Evolutionary conservation across 108 stramenopile species (phyloP).

Genomic region (Pinguiococcus pyrenoidosus): DNA sequence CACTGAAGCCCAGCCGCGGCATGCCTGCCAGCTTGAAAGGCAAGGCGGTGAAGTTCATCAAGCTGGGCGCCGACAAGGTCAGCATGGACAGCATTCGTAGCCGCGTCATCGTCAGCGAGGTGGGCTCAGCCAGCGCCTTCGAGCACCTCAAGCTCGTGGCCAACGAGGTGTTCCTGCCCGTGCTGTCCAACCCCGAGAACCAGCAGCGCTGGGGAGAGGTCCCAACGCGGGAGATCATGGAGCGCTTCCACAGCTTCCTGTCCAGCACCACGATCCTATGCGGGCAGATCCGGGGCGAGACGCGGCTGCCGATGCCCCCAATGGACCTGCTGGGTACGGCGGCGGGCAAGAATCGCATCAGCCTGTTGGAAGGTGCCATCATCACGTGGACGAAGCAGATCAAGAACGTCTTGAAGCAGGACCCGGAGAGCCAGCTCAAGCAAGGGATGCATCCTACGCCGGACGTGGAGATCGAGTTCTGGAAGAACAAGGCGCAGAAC

Average conservation of each 20-base stretch:
- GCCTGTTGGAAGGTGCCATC: slow-evolving; percentile 67
- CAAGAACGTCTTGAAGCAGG: slow-evolving; percentile 69
- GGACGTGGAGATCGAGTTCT: slow-evolving; percentile 66
- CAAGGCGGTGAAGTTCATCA: no score
- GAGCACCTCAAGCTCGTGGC: slow-evolving; percentile 67
- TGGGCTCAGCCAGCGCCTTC: slow-evolving; percentile 49
- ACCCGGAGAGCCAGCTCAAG: slow-evolving; percentile 67
- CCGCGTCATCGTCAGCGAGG: slow-evolving; percentile 47
- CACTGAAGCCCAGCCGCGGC: no score
- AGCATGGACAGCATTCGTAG: no score
- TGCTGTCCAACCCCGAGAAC: slow-evolving; percentile 57
- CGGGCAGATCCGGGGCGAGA: slow-evolving; percentile 74
- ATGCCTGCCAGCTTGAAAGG: no score
- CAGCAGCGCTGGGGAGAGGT: slow-evolving; percentile 69
- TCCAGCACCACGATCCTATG: slow-evolving; percentile 61
- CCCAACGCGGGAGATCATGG: slow-evolving; percentile 58
- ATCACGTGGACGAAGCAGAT: slow-evolving; percentile 86
- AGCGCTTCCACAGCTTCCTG: slow-evolving; percentile 60
- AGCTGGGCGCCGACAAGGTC: no score
- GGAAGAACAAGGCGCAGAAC: slow-evolving; percentile 69
- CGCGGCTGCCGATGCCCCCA: slow-evolving; percentile 66
- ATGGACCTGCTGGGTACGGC: slow-evolving; percentile 31
- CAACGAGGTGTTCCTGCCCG: slow-evolving; percentile 56
- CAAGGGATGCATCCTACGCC: slow-evolving; percentile 66
- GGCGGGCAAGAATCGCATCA: slow-evolving; percentile 57